phyloP scores from a whole-genome alignment of 768 basidiomycete species.

The Agaricus blazei region DNA sequence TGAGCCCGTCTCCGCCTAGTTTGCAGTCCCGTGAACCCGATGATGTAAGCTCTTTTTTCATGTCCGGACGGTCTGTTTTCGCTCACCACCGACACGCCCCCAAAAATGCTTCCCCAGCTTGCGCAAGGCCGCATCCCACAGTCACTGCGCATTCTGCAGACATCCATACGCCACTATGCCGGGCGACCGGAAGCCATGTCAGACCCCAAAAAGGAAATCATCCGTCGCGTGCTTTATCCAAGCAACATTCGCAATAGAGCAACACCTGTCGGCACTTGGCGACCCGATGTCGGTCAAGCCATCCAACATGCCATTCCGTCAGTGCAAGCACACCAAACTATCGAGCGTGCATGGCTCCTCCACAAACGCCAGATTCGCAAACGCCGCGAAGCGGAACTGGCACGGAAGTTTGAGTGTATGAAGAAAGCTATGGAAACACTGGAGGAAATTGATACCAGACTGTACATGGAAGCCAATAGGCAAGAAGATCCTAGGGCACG shows the following conservation, averaged over 20 bases:
- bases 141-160: background rate
- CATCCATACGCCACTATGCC: conserved; percentile 30
- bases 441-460: conserved; percentile 46
- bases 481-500: conserved; percentile 69
- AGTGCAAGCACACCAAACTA: conserved; percentile 85
- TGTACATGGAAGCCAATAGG: conserved; percentile 71
- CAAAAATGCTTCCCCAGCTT: conserved; percentile 4
- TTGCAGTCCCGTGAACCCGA: too few relatives aligned
- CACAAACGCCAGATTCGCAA: conserved; percentile 73
- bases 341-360: conserved; percentile 86
- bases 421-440: conserved; percentile 80
- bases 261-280: conserved; percentile 80
- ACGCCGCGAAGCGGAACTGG: conserved; percentile 60
- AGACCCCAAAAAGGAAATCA: conserved; percentile 66
- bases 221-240: conserved; percentile 80
- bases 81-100: background rate
- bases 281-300: conserved; percentile 71
- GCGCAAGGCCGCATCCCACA: background rate
- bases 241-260: conserved; percentile 64
- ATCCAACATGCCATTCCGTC: conserved; percentile 84
- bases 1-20: background rate
- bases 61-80: background rate
- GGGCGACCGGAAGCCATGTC: conserved; percentile 32
- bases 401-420: conserved; percentile 81
- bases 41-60: background rate